A percentile compares a stretch with the other conserved stretches of the same genome.
Conservation (phyloP, 2,329 filamentous ascomycete species). For the Paraphaeosphaeria minitans region DNA sequence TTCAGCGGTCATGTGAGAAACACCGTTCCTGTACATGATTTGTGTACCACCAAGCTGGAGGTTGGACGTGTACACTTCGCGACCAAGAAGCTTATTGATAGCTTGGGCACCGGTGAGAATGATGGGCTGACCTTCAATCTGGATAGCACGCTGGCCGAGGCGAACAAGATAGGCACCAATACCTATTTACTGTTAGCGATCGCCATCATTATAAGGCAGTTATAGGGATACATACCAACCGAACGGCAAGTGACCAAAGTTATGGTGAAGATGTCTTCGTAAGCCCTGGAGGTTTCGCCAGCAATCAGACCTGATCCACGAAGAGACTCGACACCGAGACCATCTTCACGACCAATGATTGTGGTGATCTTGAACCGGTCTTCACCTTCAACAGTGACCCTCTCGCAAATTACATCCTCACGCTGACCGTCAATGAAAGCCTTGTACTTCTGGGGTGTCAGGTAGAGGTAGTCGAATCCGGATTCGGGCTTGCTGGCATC, state of each 20-base stretch:
- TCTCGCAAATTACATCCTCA: slow-evolving; percentile 84
- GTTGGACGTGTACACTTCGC: slow-evolving; percentile 99
- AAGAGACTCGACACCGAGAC: slow-evolving; percentile 95
- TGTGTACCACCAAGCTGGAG: slow-evolving; percentile 99
- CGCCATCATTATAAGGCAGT: slow-evolving; percentile 13
- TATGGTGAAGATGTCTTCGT: slow-evolving; percentile 98
- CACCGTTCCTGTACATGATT: slow-evolving; percentile 99
- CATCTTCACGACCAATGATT: slow-evolving; percentile 90
- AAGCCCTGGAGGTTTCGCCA: slow-evolving; percentile 93
- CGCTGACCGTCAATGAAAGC: slow-evolving; percentile 79
- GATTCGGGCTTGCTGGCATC: slow-evolving; percentile 77
- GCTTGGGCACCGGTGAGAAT: slow-evolving; percentile 97
- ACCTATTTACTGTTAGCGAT: slow-evolving; percentile 58
- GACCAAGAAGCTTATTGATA: slow-evolving; percentile 96
- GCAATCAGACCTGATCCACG: slow-evolving; percentile 97
- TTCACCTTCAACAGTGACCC: slow-evolving; percentile 84
- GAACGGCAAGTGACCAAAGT: slow-evolving; percentile 97
- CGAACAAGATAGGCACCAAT: slow-evolving; percentile 99
- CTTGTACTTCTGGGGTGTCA: slow-evolving; percentile 84
- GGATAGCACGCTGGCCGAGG: slow-evolving; percentile 96
- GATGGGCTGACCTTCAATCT: slow-evolving; percentile 98
- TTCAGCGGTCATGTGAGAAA: slow-evolving; percentile 96
- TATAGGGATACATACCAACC: slow-evolving; percentile 66
- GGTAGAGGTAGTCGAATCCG: slow-evolving; percentile 97
- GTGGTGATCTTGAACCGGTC: slow-evolving; percentile 92